Evolutionary conservation across 2,329 filamentous ascomycete genomes (phyloP).

Genomic region (Massarina eburnea): DNA sequence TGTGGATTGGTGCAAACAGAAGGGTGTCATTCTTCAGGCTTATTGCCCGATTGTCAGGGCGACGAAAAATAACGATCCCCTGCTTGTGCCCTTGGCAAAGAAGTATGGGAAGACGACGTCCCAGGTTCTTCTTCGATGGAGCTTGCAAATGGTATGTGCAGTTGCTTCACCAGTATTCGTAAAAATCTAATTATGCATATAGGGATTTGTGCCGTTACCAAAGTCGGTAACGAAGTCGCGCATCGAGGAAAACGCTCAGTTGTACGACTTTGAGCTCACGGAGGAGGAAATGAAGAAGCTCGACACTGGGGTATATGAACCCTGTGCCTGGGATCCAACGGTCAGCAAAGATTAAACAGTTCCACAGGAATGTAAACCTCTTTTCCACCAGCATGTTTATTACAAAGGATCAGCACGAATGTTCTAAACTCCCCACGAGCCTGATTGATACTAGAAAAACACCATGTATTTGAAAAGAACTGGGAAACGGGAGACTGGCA

Average conservation of each 20-base stretch:
- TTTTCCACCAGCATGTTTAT: conserved; percentile 8
- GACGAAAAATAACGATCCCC: conserved; percentile 54
- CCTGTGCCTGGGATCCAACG: conserved; percentile 62
- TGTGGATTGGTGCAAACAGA: conserved; percentile 70
- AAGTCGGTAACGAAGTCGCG: conserved; percentile 63
- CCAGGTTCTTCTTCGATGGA: conserved; percentile 64
- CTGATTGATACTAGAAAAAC: too few relatives aligned
- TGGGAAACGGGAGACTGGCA: too few relatives aligned
- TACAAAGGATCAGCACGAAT: neutral
- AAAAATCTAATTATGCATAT: neutral
- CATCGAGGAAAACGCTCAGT: conserved; percentile 61
- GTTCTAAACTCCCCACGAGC: neutral
- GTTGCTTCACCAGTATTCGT: neutral
- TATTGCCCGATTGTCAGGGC: conserved; percentile 50
- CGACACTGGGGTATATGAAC: conserved; percentile 57
- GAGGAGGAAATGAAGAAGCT: conserved; percentile 61
- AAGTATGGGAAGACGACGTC: conserved; percentile 61
- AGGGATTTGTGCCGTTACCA: conserved; percentile 64
- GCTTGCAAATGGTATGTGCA: conserved; percentile 42
- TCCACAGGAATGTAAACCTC: conserved; percentile 6
- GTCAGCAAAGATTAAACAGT: conserved; percentile 41
- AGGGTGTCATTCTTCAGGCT: conserved; percentile 51
- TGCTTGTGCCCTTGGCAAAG: conserved; percentile 53
- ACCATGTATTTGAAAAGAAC: too few relatives aligned
- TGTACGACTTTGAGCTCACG: conserved; percentile 63